phyloP scores from a whole-genome alignment of 257 asterid genomes.

The Fraxinus anomala region DNA sequence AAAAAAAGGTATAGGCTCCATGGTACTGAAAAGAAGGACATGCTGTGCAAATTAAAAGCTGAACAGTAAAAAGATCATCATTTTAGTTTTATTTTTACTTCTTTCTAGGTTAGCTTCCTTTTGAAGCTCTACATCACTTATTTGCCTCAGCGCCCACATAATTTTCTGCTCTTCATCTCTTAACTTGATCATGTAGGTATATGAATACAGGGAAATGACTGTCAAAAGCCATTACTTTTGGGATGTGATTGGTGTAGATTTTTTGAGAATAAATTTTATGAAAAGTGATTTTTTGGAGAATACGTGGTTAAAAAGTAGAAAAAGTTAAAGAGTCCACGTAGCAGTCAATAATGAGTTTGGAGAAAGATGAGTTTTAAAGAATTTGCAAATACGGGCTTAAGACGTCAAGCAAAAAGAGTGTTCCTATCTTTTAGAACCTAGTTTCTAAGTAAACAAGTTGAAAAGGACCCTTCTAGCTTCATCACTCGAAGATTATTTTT shows the following conservation, averaged over 20 bases:
- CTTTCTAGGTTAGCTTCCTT: not conserved
- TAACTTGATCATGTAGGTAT: not conserved
- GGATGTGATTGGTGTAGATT: too few species aligned
- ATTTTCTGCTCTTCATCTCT: not conserved
- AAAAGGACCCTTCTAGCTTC: not conserved
- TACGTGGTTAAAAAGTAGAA: too few species aligned
- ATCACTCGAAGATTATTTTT: not conserved
- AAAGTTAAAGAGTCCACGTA: too few species aligned
- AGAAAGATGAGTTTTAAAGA: too few species aligned
- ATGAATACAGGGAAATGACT: not conserved
- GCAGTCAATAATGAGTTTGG: too few species aligned
- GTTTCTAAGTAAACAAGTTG: not conserved
- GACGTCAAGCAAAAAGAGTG: not conserved
- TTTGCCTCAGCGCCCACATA: not conserved
- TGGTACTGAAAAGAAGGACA: not conserved
- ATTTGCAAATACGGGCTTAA: not conserved
- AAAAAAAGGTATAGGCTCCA: not conserved
- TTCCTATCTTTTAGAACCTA: not conserved
- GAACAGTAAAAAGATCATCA: not conserved
- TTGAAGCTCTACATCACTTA: not conserved
- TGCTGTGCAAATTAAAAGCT: not conserved
- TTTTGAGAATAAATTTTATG: too few species aligned
- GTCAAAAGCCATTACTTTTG: not conserved
- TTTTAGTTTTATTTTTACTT: not conserved
- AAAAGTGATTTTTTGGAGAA: too few species aligned